Percentiles rank a stretch among this genome's conserved stretches.
Conservation (phyloP, 805 yeast genomes). For the Grigorovia yakushimaensis region DNA sequence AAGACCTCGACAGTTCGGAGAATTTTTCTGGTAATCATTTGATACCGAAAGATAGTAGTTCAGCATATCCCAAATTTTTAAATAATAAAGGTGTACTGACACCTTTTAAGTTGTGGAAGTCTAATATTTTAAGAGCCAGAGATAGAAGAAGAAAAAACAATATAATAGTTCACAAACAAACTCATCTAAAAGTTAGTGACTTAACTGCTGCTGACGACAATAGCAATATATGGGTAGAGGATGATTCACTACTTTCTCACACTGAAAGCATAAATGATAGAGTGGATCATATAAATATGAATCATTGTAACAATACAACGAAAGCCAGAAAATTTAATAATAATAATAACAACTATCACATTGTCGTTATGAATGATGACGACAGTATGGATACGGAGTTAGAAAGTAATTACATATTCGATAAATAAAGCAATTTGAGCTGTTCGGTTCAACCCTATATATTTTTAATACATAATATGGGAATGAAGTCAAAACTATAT, state of each 20-base stretch:
- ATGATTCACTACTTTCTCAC: background rate
- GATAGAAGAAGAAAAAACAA: background rate
- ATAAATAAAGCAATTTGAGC: constrained; percentile 3
- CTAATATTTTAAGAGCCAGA: background rate
- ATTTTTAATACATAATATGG: too few species aligned
- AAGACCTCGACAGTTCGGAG: background rate
- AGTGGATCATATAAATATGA: background rate
- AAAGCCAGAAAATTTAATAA: background rate
- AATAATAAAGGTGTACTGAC: background rate
- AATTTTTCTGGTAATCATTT: background rate
- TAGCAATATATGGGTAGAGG: background rate
- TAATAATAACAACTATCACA: background rate
- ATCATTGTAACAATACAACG: background rate
- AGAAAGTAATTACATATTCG: constrained; percentile 24
- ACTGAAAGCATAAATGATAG: background rate
- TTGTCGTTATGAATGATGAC: background rate
- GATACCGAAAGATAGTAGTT: background rate
- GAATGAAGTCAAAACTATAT: too few species aligned
- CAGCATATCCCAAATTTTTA: background rate
- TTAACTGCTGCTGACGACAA: background rate
- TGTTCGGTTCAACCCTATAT: too few species aligned
- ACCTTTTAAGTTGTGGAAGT: background rate
- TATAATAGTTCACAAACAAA: background rate
- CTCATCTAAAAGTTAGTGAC: background rate
- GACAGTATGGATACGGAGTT: constrained; percentile 23